A percentile compares a stretch with the other conserved stretches of the same genome.
phyloP scores from a whole-genome alignment of 805 yeast species.

The Yamadazyma philogaea region DNA sequence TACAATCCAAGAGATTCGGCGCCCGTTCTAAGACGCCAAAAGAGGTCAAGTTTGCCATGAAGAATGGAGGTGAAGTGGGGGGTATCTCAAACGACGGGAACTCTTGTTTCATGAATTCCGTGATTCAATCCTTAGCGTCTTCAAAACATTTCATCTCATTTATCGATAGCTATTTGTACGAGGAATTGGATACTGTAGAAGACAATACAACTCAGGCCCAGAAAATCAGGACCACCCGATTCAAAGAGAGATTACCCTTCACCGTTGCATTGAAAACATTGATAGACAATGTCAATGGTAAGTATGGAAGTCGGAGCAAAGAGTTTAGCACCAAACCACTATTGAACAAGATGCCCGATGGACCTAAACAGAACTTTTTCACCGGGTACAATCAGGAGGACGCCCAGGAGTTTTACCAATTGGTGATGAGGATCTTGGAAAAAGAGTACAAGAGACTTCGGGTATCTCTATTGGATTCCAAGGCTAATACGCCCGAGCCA shows the following conservation, averaged over 20 bases:
- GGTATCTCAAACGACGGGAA: constrained; percentile 89
- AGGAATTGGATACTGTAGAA: constrained; percentile 20
- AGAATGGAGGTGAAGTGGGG: constrained; percentile 72
- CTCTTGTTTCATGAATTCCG: constrained; percentile 93
- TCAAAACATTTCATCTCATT: constrained; percentile 59
- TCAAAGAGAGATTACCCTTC: constrained; percentile 38
- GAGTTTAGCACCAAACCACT: constrained; percentile 60
- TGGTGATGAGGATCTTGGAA: constrained; percentile 65
- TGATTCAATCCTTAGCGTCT: constrained; percentile 77
- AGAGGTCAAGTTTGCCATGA: constrained; percentile 41
- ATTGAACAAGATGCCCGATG: constrained; percentile 67
- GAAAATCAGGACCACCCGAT: constrained; percentile 14
- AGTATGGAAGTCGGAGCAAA: constrained; percentile 48
- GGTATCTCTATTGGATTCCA: background rate
- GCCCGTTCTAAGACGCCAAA: constrained; percentile 17
- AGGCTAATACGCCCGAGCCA: constrained; percentile 19
- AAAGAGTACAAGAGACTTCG: constrained; percentile 43
- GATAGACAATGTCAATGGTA: constrained; percentile 57
- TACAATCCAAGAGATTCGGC: constrained; percentile 10
- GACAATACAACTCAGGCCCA: constrained; percentile 11
- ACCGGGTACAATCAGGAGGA: constrained; percentile 91
- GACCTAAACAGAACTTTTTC: constrained; percentile 74
- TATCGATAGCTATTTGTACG: constrained; percentile 41
- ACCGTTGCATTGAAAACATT: constrained; percentile 52
- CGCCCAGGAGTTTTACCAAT: constrained; percentile 93